Base-by-base conservation (phyloP, 2,329 filamentous ascomycete genomes). In the Pleurostoma richardsiae region DNA sequence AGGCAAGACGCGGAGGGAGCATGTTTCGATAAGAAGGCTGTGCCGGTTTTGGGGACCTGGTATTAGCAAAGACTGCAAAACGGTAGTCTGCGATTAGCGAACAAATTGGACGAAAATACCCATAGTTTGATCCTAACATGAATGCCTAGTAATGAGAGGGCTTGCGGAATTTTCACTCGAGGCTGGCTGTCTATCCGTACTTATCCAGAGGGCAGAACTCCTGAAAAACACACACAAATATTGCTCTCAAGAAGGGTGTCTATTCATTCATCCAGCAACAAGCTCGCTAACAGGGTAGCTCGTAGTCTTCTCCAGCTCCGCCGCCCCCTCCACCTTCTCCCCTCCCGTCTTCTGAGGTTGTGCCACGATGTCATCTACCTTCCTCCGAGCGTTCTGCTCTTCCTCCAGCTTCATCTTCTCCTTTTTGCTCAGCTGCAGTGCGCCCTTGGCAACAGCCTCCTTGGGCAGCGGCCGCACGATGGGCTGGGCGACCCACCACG, bases 401-500 rank as follows among this genome's bases (percentile, higher is more conserved):
- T 68, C 65, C 49, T 63, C 63, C 41, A 67, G 56, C 53, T 61
- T 73, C 59, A 69, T 72, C 58, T 67, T 73, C 30, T 79, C 74
- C 63, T 90, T 90, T 70, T 90, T 91, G 57, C 83, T 88, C 51
- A 85, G 63, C 48, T 76, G 79, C 63, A 95, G 76, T 3, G 87
- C 85, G 0, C 91, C 91, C 62, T 89, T 90, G 52, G 85, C 84
- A 53, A 94, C 59, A 3, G 94, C 94, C 69, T 97, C 92, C 55
- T 86, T 87, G 0, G 94, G 94, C 58, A 96, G 64, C 39, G 90
- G 91, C 47, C 91, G 74, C 5, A 96, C 79, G 58, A 95, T 88
- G 4, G 92, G 86, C 69, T 97, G 91, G 44, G 84, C 90, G 4
- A 96, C 77, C 89, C 90, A 96, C 80, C 85, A 96, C 1, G 91